Evolutionary conservation across 768 basidiomycete genomes (phyloP).

Genomic region (Psilocybe sp.): DNA sequence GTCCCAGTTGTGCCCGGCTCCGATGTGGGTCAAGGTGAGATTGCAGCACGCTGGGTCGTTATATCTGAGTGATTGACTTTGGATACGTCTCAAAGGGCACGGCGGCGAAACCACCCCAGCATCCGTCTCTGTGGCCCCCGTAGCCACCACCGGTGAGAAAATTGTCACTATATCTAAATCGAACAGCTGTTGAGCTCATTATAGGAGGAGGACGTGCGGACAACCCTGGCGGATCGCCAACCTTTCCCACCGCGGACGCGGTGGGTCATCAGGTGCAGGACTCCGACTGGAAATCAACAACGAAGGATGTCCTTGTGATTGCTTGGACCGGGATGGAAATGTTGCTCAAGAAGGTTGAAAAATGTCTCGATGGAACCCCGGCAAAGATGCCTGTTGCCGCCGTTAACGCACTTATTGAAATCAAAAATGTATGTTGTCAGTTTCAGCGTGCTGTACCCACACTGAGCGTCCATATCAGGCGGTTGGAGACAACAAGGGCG

Average conservation of each 20-base stretch:
- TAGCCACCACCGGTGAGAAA: neutral
- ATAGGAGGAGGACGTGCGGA: neutral
- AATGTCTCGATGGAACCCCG: constrained; percentile 8
- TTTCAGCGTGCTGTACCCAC: neutral
- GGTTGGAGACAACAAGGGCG: neutral
- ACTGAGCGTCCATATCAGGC: neutral
- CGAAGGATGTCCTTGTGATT: neutral
- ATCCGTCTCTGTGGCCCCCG: neutral
- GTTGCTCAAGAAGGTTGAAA: constrained; percentile 8
- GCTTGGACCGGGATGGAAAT: constrained; percentile 2
- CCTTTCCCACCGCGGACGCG: neutral
- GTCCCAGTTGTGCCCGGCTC: too few relatives aligned
- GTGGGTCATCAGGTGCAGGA: neutral
- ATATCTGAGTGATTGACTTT: too few relatives aligned
- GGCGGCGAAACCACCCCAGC: too few relatives aligned
- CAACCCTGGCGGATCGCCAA: neutral
- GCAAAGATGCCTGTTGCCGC: constrained; percentile 10
- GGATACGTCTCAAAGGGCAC: too few relatives aligned
- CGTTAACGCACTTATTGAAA: constrained; percentile 8
- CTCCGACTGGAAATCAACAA: neutral
- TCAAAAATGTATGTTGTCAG: constrained; percentile 8
- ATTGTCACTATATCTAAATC: neutral
- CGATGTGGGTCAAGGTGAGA: too few relatives aligned
- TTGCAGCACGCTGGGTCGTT: too few relatives aligned
- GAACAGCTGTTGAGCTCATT: neutral